A percentile compares a stretch with the other conserved stretches of the same genome.
These are phyloP conservation scores for Tetracentron sinense DNA, from an alignment of 164 flowering plant species.

Conservation along the genomic window DNA sequence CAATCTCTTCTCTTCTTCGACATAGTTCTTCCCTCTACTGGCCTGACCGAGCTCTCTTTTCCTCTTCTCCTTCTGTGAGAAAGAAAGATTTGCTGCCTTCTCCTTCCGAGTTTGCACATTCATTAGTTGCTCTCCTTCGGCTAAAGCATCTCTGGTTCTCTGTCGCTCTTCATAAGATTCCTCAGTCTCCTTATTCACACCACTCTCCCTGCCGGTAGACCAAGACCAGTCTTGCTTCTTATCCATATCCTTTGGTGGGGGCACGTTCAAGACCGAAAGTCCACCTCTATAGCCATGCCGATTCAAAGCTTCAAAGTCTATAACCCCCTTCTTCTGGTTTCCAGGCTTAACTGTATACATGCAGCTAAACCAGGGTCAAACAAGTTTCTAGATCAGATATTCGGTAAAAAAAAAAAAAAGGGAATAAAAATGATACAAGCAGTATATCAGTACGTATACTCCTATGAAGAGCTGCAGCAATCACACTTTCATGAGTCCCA, in stretches of 20 bases:
- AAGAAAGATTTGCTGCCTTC: conserved; percentile 48
- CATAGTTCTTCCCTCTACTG: conserved; percentile 89
- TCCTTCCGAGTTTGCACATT: conserved; percentile 52
- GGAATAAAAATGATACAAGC: too few species aligned
- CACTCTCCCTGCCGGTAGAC: conserved; percentile 66
- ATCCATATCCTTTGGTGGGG: conserved; percentile 58
- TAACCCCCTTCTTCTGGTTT: conserved; percentile 40
- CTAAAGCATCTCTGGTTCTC: conserved; percentile 59
- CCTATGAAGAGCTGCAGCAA: too few species aligned
- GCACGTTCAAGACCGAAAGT: conserved; percentile 63
- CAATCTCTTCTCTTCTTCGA: conserved; percentile 92
- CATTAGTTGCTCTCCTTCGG: conserved; percentile 53
- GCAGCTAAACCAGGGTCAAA: too few species aligned
- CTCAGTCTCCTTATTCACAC: conserved; percentile 36
- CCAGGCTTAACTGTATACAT: too few species aligned
- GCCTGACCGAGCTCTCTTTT: conserved; percentile 95
- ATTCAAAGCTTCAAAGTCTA: conserved; percentile 72
- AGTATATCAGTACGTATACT: too few species aligned
- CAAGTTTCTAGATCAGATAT: too few species aligned
- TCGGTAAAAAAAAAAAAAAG: too few species aligned
- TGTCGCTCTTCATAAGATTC: conserved; percentile 72
- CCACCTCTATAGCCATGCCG: conserved; percentile 83
- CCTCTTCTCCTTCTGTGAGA: conserved; percentile 83
- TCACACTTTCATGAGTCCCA: too few species aligned
- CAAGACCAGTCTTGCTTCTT: conserved; percentile 84